Evolutionary conservation across 495 filamentous ascomycete species (phyloP).

Genomic region (Cenococcum geophilum): DNA sequence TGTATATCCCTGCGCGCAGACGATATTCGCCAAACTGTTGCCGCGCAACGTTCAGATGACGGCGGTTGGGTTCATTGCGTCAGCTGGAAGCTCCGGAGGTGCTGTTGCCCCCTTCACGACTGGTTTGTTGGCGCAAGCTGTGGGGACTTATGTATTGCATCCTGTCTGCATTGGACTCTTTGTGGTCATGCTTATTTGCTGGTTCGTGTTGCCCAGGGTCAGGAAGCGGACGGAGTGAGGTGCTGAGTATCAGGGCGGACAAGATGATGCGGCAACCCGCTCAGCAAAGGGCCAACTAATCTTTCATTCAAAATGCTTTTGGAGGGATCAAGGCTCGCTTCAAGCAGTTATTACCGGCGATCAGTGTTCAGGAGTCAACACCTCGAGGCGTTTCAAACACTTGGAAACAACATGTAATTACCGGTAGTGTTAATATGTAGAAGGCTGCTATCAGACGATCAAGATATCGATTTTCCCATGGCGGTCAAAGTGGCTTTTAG

Average conservation of each 20-base stretch:
- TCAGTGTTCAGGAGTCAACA: no score
- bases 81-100: constrained; percentile 68
- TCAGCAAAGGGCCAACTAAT: no score
- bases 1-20: constrained; percentile 65
- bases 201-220: constrained; percentile 51
- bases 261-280: no score
- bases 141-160: constrained; percentile 70
- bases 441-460: no score
- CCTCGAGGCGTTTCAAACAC: no score
- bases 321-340: no score
- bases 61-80: constrained; percentile 61
- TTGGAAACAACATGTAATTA: no score
- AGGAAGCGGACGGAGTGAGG: constrained; percentile 48
- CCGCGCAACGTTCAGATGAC: constrained; percentile 58
- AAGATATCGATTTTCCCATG: no score
- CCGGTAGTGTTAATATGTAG: no score
- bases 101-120: constrained; percentile 70
- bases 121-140: constrained; percentile 60
- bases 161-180: constrained; percentile 61
- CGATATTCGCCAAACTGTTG: constrained; percentile 58
- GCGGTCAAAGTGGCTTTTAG: no score
- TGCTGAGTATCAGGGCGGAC: neutral
- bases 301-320: no score
- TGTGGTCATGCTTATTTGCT: constrained; percentile 61
- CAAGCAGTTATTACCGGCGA: no score